A percentile compares a stretch with the other conserved stretches of the same genome.
These are phyloP conservation scores for Penstemon newberryi DNA, from an alignment of 257 asterid genomes.

Conservation along the genomic window DNA sequence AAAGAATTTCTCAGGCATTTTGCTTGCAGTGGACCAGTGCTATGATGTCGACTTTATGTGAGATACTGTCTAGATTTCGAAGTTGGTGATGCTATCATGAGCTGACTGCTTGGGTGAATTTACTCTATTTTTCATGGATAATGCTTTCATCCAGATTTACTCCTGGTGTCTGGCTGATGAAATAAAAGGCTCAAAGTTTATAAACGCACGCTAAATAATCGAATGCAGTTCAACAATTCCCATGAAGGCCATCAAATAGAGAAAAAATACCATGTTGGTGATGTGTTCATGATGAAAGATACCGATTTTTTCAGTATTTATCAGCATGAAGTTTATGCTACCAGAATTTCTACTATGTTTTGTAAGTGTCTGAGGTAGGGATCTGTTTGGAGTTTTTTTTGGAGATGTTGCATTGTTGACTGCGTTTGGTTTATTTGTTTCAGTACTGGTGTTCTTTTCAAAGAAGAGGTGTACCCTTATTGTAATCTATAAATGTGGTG, in stretches of 20 bases:
- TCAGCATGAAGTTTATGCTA: too few species aligned
- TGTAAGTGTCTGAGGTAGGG: too few species aligned
- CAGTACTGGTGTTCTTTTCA: too few species aligned
- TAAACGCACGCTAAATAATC: neutral
- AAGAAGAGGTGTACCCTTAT: too few species aligned
- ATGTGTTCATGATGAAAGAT: neutral
- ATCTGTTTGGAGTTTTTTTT: too few species aligned
- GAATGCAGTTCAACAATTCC: neutral
- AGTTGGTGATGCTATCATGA: conserved; percentile 11
- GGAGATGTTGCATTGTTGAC: too few species aligned
- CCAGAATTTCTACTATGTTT: too few species aligned
- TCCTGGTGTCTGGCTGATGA: conserved; percentile 13
- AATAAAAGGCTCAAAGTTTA: conserved; percentile 15
- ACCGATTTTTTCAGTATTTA: too few species aligned
- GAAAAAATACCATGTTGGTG: neutral
- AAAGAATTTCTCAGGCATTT: conserved; percentile 17
- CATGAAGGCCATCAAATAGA: neutral
- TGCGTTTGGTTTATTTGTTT: too few species aligned
- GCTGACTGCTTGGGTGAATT: neutral
- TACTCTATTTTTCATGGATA: neutral
- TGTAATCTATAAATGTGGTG: too few species aligned
- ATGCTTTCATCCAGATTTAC: conserved; percentile 3
- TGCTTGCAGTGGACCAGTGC: conserved; percentile 6
- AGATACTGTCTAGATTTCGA: conserved; percentile 22
- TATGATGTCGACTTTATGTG: neutral